Evolutionary conservation across 2,329 filamentous ascomycete species (phyloP).

Genomic region (Cryphonectria japonica): DNA sequence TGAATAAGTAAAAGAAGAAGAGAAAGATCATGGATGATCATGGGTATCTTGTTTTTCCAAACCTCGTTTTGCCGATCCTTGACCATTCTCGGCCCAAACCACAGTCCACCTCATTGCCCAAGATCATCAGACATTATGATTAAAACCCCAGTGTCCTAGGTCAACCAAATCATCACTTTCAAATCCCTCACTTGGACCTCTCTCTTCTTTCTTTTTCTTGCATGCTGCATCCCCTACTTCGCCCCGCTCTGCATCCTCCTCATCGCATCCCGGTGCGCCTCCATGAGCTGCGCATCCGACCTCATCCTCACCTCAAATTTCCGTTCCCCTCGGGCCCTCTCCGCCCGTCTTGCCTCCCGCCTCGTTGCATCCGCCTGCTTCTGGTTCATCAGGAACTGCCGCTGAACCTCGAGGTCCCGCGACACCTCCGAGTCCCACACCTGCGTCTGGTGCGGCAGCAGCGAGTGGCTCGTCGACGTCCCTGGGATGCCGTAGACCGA

Average conservation of each 20-base stretch:
- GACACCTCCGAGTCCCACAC: slow-evolving; percentile 47
- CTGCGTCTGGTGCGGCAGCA: slow-evolving; percentile 31
- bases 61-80: neutral
- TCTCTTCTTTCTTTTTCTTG: neutral
- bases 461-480: slow-evolving; percentile 26
- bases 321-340: slow-evolving; percentile 62
- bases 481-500: slow-evolving; percentile 27
- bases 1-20: neutral
- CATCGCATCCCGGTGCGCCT: slow-evolving; percentile 79
- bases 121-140: slow-evolving; percentile 27
- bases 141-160: neutral
- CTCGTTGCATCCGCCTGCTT: slow-evolving; percentile 65
- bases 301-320: slow-evolving; percentile 77
- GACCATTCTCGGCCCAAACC: neutral
- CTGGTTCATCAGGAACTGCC: slow-evolving; percentile 61
- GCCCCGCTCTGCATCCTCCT: slow-evolving; percentile 70
- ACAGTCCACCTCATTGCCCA: slow-evolving; percentile 1
- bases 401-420: slow-evolving; percentile 57
- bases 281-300: slow-evolving; percentile 68
- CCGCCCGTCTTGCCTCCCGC: slow-evolving; percentile 60
- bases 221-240: slow-evolving; percentile 24
- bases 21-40: slow-evolving; percentile 1
- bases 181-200: neutral
- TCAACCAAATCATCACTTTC: neutral
- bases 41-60: slow-evolving; percentile 23